Evolutionary conservation across 352 stramenopile species (phyloP).

Genomic region (Stramenopiles sp.): DNA sequence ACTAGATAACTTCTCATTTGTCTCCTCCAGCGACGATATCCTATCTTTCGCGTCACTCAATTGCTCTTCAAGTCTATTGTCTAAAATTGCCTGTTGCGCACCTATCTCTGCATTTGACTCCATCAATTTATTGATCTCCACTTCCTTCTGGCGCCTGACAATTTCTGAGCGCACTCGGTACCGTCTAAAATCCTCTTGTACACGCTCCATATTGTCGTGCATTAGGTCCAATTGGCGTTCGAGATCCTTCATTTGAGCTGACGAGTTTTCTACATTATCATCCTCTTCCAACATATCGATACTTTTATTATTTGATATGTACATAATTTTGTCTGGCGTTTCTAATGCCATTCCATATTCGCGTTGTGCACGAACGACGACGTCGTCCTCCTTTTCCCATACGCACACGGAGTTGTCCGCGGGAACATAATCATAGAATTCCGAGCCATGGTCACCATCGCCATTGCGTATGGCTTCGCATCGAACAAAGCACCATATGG

Average conservation of each 20-base stretch:
- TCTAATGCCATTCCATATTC: not conserved
- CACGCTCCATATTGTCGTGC: slow-evolving; percentile 10
- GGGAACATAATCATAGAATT: not conserved
- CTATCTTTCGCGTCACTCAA: slow-evolving; percentile 20
- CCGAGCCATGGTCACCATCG: not conserved
- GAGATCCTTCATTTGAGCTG: not conserved
- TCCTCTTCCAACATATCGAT: too few species aligned
- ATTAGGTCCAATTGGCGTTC: not conserved
- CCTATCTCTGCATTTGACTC: not conserved
- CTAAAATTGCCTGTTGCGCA: not conserved
- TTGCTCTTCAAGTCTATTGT: slow-evolving; percentile 21
- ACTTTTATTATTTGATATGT: too few species aligned
- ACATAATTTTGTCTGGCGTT: not conserved
- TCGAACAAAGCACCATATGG: not conserved
- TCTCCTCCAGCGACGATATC: slow-evolving; percentile 4
- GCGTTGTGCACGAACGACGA: not conserved
- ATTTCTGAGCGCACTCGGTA: slow-evolving; percentile 23
- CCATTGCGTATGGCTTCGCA: not conserved
- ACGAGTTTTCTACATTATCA: not conserved
- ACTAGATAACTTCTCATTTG: slow-evolving; percentile 22
- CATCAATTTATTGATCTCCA: slow-evolving; percentile 14
- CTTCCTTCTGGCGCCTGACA: slow-evolving; percentile 21
- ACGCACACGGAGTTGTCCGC: too few species aligned
- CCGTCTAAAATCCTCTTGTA: slow-evolving; percentile 25
- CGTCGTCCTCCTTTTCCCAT: not conserved